Conservation (phyloP, 2,329 filamentous ascomycete species). For the Fusarium equiseti region DNA sequence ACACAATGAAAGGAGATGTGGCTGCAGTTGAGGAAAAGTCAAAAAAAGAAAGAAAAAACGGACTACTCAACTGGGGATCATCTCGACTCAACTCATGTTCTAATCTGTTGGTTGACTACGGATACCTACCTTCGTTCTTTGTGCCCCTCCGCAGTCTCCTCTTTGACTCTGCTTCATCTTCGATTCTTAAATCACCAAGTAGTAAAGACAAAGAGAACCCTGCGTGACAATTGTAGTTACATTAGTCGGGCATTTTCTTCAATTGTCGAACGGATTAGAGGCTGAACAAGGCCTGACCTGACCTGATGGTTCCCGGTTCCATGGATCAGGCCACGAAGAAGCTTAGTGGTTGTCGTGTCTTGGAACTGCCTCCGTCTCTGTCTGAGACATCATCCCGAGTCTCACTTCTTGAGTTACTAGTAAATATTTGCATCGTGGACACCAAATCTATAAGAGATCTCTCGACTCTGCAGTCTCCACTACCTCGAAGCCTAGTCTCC, state of each 20-base stretch:
- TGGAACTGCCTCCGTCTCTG: slow-evolving; percentile 23
- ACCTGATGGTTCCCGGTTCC: slow-evolving; percentile 26
- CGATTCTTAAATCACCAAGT: slow-evolving; percentile 27
- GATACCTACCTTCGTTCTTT: not conserved
- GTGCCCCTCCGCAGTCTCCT: not conserved
- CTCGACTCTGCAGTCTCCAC: not conserved
- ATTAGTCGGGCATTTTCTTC: slow-evolving; percentile 38
- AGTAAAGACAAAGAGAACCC: not conserved
- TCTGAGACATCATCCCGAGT: slow-evolving; percentile 13
- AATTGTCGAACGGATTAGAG: slow-evolving; percentile 19
- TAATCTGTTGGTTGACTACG: slow-evolving; percentile 2
- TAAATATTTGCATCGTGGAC: slow-evolving; percentile 20
- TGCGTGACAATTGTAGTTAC: slow-evolving; percentile 13
- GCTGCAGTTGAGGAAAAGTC: slow-evolving; percentile 25
- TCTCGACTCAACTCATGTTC: slow-evolving; percentile 5
- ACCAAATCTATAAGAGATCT: slow-evolving; percentile 25
- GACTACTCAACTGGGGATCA: not conserved
- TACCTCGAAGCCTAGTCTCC: slow-evolving; percentile 4
- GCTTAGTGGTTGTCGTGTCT: slow-evolving; percentile 32
- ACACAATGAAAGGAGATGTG: not conserved
- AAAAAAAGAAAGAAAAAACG: not conserved
- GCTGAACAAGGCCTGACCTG: slow-evolving; percentile 13
- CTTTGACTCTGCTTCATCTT: slow-evolving; percentile 22
- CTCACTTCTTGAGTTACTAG: slow-evolving; percentile 20
- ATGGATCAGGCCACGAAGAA: slow-evolving; percentile 22